A percentile compares a stretch with the other conserved stretches of the same genome.
These are phyloP conservation scores for Fusarium algeriense DNA, from an alignment of 2,329 filamentous ascomycete genomes.

Conservation along the genomic window DNA sequence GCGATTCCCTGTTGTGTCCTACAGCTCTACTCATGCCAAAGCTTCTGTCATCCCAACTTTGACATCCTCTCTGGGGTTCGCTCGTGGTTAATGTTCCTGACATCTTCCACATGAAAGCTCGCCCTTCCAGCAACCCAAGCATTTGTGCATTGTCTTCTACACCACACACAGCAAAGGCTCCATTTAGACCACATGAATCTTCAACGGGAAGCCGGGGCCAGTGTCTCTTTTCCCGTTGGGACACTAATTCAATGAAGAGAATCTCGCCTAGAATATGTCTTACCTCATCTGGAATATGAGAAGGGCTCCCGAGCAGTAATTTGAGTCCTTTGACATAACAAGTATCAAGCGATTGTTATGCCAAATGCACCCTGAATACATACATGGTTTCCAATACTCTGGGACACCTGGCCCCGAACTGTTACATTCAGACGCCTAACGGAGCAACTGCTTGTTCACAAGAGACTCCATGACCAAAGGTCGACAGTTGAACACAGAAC, in stretches of 20 bases:
- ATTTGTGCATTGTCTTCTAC: slow-evolving; percentile 33
- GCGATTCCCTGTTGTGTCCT: slow-evolving; percentile 32
- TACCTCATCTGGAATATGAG: slow-evolving; percentile 11
- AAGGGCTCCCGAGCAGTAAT: slow-evolving; percentile 36
- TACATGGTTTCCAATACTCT: slow-evolving; percentile 39
- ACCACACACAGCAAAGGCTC: slow-evolving; percentile 24
- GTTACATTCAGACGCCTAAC: slow-evolving; percentile 26
- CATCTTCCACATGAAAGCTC: slow-evolving; percentile 3
- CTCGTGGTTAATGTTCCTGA: slow-evolving; percentile 21
- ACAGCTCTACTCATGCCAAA: slow-evolving; percentile 31
- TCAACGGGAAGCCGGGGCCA: slow-evolving; percentile 37
- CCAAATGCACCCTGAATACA: slow-evolving; percentile 14
- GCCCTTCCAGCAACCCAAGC: slow-evolving; percentile 9
- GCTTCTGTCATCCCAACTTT: slow-evolving; percentile 41
- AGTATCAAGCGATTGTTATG: slow-evolving; percentile 21
- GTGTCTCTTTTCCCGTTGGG: slow-evolving; percentile 9
- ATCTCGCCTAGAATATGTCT: slow-evolving; percentile 24
- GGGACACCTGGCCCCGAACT: slow-evolving; percentile 38
- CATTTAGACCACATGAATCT: slow-evolving; percentile 24
- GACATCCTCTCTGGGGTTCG: slow-evolving; percentile 17
- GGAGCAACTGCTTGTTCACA: slow-evolving; percentile 33
- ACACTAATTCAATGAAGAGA: slow-evolving; percentile 3
- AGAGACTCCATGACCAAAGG: slow-evolving; percentile 4
- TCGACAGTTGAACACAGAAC: slow-evolving; percentile 6
- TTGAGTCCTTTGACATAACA: slow-evolving; percentile 36